Conservation (phyloP, 495 filamentous ascomycete species). For the Annulohypoxylon moriforme region DNA sequence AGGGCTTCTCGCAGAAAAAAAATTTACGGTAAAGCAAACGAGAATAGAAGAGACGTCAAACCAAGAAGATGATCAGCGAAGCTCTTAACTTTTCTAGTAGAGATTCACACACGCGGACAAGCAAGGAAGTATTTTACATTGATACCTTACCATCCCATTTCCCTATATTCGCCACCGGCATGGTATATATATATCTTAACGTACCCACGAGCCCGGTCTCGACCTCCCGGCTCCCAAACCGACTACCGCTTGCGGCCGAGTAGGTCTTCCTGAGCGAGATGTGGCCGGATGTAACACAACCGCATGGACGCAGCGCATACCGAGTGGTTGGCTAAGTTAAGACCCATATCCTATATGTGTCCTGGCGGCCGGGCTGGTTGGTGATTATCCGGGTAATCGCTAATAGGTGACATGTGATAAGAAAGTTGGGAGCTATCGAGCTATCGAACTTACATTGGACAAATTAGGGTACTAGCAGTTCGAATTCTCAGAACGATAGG, state of each 20-base stretch:
- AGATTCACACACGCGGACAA: conserved; percentile 19
- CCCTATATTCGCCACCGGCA: conserved; percentile 14
- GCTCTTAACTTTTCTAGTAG: conserved; percentile 34
- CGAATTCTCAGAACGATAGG: not conserved
- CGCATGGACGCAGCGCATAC: conserved; percentile 13
- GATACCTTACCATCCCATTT: conserved; percentile 21
- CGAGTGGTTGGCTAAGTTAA: conserved; percentile 36
- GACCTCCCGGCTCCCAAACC: conserved; percentile 23
- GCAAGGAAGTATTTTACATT: conserved; percentile 22
- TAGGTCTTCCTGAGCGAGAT: conserved; percentile 11
- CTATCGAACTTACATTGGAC: not conserved
- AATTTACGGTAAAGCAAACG: not conserved
- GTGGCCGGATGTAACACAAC: conserved; percentile 23
- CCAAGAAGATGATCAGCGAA: conserved; percentile 18
- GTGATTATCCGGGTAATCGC: conserved; percentile 24
- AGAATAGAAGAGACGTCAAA: not conserved
- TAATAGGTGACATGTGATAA: conserved; percentile 20
- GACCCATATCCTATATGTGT: not conserved
- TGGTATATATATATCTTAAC: conserved; percentile 19
- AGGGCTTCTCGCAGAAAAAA: not conserved
- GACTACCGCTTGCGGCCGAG: conserved; percentile 12
- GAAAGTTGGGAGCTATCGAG: not conserved
- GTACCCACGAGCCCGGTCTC: conserved; percentile 38
- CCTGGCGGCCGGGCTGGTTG: not conserved
- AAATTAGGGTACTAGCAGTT: not conserved